A percentile compares a stretch with the other conserved stretches of the same genome.
phyloP scores from a whole-genome alignment of 192 early-diverging fungal genomes.

The Polychytrium aggregatum region DNA sequence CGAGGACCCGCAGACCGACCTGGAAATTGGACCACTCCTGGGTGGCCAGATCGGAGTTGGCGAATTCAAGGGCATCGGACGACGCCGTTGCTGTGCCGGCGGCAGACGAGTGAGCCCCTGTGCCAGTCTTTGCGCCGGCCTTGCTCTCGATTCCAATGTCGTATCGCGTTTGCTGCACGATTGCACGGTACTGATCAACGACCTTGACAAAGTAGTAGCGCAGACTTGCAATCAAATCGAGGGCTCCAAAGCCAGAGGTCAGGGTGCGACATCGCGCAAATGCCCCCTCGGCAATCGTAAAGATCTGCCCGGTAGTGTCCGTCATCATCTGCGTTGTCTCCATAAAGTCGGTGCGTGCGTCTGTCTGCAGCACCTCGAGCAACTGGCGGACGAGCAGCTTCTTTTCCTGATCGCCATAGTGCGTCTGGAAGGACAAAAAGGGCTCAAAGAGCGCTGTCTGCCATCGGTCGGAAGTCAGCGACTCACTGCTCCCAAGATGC shows the following conservation, averaged over 20 bases:
- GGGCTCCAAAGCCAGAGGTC: slow-evolving; percentile 51
- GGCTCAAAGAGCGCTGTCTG: slow-evolving; percentile 44
- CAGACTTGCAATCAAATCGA: slow-evolving; percentile 38
- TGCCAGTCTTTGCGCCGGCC: too few relatives aligned
- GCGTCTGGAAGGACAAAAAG: slow-evolving; percentile 49
- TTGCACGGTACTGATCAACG: slow-evolving; percentile 25
- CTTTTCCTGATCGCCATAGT: slow-evolving; percentile 44
- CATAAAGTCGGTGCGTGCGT: slow-evolving; percentile 9
- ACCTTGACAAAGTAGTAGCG: slow-evolving; percentile 36
- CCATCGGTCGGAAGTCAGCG: background rate
- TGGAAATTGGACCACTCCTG: slow-evolving; percentile 56
- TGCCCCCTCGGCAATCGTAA: slow-evolving; percentile 24
- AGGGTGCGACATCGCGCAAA: slow-evolving; percentile 40
- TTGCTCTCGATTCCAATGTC: slow-evolving; percentile 31
- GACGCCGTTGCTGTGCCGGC: too few relatives aligned
- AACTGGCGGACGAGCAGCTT: slow-evolving; percentile 24
- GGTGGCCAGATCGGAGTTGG: slow-evolving; percentile 26
- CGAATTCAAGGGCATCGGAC: slow-evolving; percentile 36
- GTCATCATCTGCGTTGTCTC: slow-evolving; percentile 33
- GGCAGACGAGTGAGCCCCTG: too few relatives aligned
- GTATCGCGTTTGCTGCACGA: slow-evolving; percentile 25
- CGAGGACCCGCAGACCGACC: slow-evolving; percentile 50
- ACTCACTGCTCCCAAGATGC: too few relatives aligned
- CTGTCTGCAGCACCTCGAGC: slow-evolving; percentile 11
- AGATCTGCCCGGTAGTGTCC: slow-evolving; percentile 34